These are phyloP conservation scores for Kentomonas sorsogonicus DNA, from an alignment of 208 protist species.

Conservation along the genomic window DNA sequence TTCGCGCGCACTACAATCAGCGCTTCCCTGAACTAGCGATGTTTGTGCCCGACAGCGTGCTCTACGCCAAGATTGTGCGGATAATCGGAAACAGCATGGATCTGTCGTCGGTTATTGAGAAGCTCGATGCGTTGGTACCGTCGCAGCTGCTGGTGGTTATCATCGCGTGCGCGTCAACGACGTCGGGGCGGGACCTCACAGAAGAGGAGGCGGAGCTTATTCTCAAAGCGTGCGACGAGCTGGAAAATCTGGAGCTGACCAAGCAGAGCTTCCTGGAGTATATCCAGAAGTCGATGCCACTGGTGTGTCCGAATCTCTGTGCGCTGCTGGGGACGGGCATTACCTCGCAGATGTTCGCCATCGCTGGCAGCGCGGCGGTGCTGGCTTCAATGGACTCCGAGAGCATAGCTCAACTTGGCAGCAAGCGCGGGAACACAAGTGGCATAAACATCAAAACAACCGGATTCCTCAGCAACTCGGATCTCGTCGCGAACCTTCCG, in stretches of 20 bases:
- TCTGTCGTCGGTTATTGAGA: slow-evolving; percentile 47
- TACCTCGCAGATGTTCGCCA: slow-evolving; percentile 88
- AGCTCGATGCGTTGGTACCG: slow-evolving; percentile 76
- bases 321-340: slow-evolving; percentile 88
- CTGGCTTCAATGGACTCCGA: too few relatives aligned
- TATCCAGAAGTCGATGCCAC: slow-evolving; percentile 88
- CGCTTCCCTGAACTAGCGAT: slow-evolving; percentile 87
- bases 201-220: slow-evolving; percentile 58
- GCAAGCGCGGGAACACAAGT: slow-evolving; percentile 44
- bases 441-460: slow-evolving; percentile 75
- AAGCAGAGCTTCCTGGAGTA: slow-evolving; percentile 92
- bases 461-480: slow-evolving; percentile 83
- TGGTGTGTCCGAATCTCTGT: slow-evolving; percentile 89
- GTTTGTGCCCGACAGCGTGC: slow-evolving; percentile 82
- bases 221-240: slow-evolving; percentile 80
- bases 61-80: slow-evolving; percentile 81
- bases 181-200: slow-evolving; percentile 56
- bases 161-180: slow-evolving; percentile 84
- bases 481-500: slow-evolving; percentile 73
- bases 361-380: slow-evolving; percentile 67
- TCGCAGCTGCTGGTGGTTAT: slow-evolving; percentile 84
- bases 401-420: too few relatives aligned
- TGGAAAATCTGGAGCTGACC: slow-evolving; percentile 86
- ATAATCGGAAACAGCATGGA: slow-evolving; percentile 82
- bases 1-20: slow-evolving; percentile 81